Evolutionary conservation across 2,329 filamentous ascomycete species (phyloP).

Genomic region (Arthrobotrys conoides): DNA sequence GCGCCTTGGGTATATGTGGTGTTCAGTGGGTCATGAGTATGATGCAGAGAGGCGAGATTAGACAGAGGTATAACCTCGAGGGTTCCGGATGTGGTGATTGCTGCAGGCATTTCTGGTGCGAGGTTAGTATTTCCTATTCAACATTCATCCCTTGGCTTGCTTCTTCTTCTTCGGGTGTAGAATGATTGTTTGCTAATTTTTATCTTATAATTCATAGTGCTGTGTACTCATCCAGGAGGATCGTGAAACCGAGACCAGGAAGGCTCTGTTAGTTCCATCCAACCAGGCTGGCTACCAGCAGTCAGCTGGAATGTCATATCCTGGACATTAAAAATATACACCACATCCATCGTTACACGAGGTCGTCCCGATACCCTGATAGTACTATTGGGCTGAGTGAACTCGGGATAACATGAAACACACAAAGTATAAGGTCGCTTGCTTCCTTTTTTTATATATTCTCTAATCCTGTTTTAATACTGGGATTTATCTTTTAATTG

Average conservation of each 20-base stretch:
- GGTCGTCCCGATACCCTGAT: neutral
- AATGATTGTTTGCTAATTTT: conserved; percentile 37
- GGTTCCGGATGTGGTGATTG: conserved; percentile 71
- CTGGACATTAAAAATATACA: conserved; percentile 23
- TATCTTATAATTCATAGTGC: conserved; percentile 66
- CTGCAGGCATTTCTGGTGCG: conserved; percentile 72
- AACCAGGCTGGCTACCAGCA: conserved; percentile 49
- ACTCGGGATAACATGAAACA: neutral
- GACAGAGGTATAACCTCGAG: conserved; percentile 72
- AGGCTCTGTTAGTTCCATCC: conserved; percentile 47
- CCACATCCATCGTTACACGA: conserved; percentile 9
- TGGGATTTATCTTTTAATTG: conserved; percentile 10
- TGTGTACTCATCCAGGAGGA: conserved; percentile 74
- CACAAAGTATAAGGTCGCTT: neutral
- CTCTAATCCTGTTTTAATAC: conserved; percentile 13
- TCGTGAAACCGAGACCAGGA: conserved; percentile 47
- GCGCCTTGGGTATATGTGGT: conserved; percentile 64
- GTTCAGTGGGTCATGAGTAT: conserved; percentile 69
- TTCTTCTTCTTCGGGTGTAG: neutral
- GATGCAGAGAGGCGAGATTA: conserved; percentile 72
- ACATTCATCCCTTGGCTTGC: neutral
- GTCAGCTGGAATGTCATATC: conserved; percentile 38
- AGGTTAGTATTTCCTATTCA: conserved; percentile 50
- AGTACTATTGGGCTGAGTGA: neutral
- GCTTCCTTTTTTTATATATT: neutral